Percentiles rank a stretch among this genome's conserved stretches.
Conservation (phyloP, 2,329 filamentous ascomycete species). For the Huntiella savannae region DNA sequence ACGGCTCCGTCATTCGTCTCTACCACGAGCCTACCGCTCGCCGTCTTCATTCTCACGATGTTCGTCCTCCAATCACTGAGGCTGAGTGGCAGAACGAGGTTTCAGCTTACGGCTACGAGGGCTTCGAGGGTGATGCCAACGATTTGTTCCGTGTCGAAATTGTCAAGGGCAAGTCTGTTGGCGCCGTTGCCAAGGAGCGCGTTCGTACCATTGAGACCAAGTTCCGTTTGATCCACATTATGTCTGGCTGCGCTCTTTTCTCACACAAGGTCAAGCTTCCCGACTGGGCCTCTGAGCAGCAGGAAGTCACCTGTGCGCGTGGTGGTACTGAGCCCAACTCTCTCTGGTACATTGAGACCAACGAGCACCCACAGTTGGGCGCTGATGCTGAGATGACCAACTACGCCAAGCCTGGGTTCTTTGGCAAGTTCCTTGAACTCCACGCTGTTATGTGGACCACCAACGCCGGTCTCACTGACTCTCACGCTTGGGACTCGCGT, state of each 20-base stretch:
- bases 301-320: slow-evolving; percentile 94
- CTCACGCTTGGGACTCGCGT: slow-evolving; percentile 93
- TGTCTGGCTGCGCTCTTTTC: slow-evolving; percentile 92
- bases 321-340: slow-evolving; percentile 88
- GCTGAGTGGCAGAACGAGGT: slow-evolving; percentile 91
- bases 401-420: slow-evolving; percentile 84
- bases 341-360: slow-evolving; percentile 88
- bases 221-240: slow-evolving; percentile 84
- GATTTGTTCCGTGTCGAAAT: slow-evolving; percentile 93
- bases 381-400: slow-evolving; percentile 79
- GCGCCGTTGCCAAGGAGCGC: slow-evolving; percentile 59
- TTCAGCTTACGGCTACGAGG: slow-evolving; percentile 91
- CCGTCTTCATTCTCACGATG: slow-evolving; percentile 88
- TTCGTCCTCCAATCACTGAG: slow-evolving; percentile 70
- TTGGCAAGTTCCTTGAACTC: slow-evolving; percentile 94
- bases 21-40: slow-evolving; percentile 73
- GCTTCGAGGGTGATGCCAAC: slow-evolving; percentile 91
- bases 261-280: slow-evolving; percentile 98
- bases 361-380: slow-evolving; percentile 62
- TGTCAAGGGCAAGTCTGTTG: slow-evolving; percentile 70
- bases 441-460: slow-evolving; percentile 98
- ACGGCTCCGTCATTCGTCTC: slow-evolving; percentile 64
- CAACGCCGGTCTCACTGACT: slow-evolving; percentile 88
- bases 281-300: slow-evolving; percentile 94
- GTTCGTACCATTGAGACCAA: slow-evolving; percentile 90